These are phyloP conservation scores for Hyphopichia khmerensis DNA, from an alignment of 1,139 yeast genomes.

Conservation along the genomic window DNA sequence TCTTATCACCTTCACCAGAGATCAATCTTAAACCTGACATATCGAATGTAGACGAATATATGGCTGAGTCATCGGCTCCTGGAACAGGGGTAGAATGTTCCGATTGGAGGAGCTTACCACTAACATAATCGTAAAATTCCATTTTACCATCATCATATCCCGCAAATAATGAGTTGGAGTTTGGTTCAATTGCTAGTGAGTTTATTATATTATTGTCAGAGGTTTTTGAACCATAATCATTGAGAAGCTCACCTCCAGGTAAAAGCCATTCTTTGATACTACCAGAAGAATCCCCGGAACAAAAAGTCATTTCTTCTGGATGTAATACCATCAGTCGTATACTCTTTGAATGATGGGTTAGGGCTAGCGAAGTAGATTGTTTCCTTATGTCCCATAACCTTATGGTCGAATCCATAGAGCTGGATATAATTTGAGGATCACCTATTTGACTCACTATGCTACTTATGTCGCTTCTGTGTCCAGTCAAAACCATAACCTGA, in stretches of 20 bases:
- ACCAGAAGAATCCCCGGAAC: constrained; percentile 76
- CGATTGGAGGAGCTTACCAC: constrained; percentile 63
- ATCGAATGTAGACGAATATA: constrained; percentile 75
- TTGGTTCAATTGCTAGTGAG: constrained; percentile 60
- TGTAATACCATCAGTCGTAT: constrained; percentile 73
- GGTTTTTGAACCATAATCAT: constrained; percentile 33
- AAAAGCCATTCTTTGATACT: constrained; percentile 80
- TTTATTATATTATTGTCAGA: constrained; percentile 56
- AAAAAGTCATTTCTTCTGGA: constrained; percentile 70
- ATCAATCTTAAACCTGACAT: constrained; percentile 75
- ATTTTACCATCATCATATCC: constrained; percentile 85
- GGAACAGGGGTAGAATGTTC: constrained; percentile 57
- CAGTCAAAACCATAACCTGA: constrained; percentile 74
- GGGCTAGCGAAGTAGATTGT: constrained; percentile 43
- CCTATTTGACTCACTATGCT: constrained; percentile 63
- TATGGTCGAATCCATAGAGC: constrained; percentile 83
- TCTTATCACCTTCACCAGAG: constrained; percentile 89
- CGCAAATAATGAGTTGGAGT: constrained; percentile 67
- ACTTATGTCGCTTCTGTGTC: constrained; percentile 78
- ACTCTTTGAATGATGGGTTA: constrained; percentile 84
- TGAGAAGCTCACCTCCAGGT: constrained; percentile 69
- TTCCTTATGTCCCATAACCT: constrained; percentile 76
- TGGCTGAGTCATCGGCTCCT: constrained; percentile 68
- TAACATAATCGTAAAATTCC: constrained; percentile 74
- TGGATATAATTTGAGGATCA: constrained; percentile 84